Evolutionary conservation across 768 basidiomycete species (phyloP).

Genomic region (Epithele typhae): DNA sequence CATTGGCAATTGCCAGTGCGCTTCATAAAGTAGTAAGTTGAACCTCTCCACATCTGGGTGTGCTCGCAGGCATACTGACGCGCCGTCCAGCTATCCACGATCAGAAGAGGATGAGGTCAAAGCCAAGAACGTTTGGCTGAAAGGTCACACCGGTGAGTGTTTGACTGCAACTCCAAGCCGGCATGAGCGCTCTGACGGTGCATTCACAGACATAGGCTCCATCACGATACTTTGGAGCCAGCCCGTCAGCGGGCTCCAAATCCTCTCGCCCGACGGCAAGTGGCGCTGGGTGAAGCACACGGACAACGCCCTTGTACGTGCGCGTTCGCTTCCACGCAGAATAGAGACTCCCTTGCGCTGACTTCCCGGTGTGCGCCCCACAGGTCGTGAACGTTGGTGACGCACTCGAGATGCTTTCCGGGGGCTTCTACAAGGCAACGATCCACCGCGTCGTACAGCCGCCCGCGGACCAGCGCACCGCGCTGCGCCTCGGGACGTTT

Average conservation of each 20-base stretch:
- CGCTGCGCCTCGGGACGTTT: constrained; percentile 51
- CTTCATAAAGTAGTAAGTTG: constrained; percentile 48
- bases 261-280: constrained; percentile 44
- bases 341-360: constrained; percentile 22
- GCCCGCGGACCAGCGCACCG: constrained; percentile 46
- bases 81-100: constrained; percentile 43
- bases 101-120: constrained; percentile 44
- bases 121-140: constrained; percentile 54
- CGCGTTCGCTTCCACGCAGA: constrained; percentile 11
- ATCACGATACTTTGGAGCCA: constrained; percentile 60
- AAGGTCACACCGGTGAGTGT: constrained; percentile 46
- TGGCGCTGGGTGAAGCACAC: constrained; percentile 56
- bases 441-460: constrained; percentile 61
- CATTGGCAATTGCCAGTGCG: too few relatives aligned
- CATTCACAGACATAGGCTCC: constrained; percentile 45
- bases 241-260: constrained; percentile 54
- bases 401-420: constrained; percentile 54
- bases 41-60: constrained; percentile 26
- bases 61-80: constrained; percentile 1
- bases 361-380: constrained; percentile 18
- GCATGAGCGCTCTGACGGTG: constrained; percentile 10
- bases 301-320: constrained; percentile 12
- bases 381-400: constrained; percentile 56
- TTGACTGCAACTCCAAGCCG: constrained; percentile 31
- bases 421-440: constrained; percentile 55